Evolutionary conservation across 371 early-diverging fungal genomes (phyloP).

Genomic region (Mortierella sp.): DNA sequence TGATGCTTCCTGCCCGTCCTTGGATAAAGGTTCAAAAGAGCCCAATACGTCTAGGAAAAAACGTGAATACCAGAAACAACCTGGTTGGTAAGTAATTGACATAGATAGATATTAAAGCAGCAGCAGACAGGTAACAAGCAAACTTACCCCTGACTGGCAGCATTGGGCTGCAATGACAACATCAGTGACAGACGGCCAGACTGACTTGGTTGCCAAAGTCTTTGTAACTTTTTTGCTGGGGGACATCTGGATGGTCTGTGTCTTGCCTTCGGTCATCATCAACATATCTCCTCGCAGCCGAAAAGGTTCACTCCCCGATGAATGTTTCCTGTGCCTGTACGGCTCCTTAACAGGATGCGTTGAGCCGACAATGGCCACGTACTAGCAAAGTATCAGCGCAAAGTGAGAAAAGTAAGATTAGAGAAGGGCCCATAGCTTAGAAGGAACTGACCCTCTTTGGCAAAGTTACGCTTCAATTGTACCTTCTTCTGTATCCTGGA

Average conservation of each 20-base stretch:
- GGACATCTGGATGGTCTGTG: conserved; percentile 16
- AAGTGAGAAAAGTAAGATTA: not conserved
- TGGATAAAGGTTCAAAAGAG: conserved; percentile 28
- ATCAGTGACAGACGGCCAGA: conserved; percentile 29
- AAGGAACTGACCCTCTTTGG: not conserved
- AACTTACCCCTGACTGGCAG: conserved; percentile 17
- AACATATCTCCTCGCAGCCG: conserved; percentile 25
- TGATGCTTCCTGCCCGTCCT: conserved; percentile 52
- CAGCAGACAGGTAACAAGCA: no score
- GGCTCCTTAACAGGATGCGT: conserved; percentile 5
- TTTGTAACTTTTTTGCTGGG: not conserved
- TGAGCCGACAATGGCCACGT: conserved; percentile 28
- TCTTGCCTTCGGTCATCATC: conserved; percentile 4
- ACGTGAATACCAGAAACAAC: not conserved
- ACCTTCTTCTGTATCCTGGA: conserved; percentile 26
- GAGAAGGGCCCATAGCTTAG: conserved; percentile 3
- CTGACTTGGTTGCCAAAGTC: not conserved
- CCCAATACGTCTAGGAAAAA: conserved; percentile 13
- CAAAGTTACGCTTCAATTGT: not conserved
- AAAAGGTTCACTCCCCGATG: not conserved
- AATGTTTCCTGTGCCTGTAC: no score
- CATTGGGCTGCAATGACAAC: conserved; percentile 17
- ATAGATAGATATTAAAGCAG: not conserved
- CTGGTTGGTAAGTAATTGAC: not conserved
- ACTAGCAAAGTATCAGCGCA: not conserved